Evolutionary conservation across 306 rosid species (phyloP).

Genomic region (Adenanthera pavonina): DNA sequence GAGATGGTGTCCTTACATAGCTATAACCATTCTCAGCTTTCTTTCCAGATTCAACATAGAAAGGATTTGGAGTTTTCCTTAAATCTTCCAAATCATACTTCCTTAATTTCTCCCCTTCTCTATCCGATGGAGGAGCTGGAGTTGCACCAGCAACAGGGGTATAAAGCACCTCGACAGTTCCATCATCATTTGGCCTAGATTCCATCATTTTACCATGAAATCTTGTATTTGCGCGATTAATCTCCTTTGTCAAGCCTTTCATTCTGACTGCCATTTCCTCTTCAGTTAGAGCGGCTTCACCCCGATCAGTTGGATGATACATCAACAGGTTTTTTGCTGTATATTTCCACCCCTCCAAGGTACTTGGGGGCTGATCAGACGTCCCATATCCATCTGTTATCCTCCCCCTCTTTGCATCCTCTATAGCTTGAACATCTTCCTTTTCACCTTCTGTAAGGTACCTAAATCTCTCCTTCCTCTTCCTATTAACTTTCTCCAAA

Average conservation of each 20-base stretch:
- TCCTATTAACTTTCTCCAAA: conserved; percentile 87
- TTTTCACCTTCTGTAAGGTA: conserved; percentile 74
- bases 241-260: conserved; percentile 84
- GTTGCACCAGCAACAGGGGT: conserved; percentile 82
- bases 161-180: conserved; percentile 73
- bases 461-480: conserved; percentile 89
- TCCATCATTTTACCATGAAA: conserved; percentile 83
- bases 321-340: conserved; percentile 84
- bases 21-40: conserved; percentile 86
- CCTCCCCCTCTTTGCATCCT: conserved; percentile 83
- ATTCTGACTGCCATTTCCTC: conserved; percentile 75
- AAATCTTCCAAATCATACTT: conserved; percentile 96
- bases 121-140: conserved; percentile 61
- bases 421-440: conserved; percentile 58
- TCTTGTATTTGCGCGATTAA: conserved; percentile 64
- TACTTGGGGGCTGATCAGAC: conserved; percentile 84
- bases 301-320: conserved; percentile 94
- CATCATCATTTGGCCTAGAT: conserved; percentile 82
- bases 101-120: conserved; percentile 77
- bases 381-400: conserved; percentile 95
- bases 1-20: conserved; percentile 89
- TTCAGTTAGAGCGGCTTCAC: conserved; percentile 84
- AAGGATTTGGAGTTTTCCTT: conserved; percentile 89
- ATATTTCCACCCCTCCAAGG: conserved; percentile 91
- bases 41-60: conserved; percentile 79